phyloP scores from a whole-genome alignment of 345 rosid genomes.

The Erucastrum elatum region DNA sequence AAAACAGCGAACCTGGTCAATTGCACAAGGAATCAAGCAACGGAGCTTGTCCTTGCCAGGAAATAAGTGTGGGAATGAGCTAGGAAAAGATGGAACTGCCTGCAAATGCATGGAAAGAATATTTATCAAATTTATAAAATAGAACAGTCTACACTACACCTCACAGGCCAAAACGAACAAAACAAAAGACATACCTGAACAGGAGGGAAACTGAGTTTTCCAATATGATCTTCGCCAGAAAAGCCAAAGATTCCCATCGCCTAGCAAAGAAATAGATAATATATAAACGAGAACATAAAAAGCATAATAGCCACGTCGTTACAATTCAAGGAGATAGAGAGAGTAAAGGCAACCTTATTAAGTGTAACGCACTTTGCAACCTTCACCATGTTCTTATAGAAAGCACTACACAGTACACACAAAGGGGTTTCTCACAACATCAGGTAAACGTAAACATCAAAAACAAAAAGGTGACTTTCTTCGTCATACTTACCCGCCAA shows the following conservation, averaged over 20 bases:
- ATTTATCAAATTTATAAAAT: background rate
- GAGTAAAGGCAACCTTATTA: constrained; percentile 60
- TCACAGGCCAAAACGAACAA: constrained; percentile 4
- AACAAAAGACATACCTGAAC: constrained; percentile 61
- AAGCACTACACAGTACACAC: constrained; percentile 53
- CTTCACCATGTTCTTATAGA: constrained; percentile 87
- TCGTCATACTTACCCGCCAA: constrained; percentile 66
- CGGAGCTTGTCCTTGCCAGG: constrained; percentile 68
- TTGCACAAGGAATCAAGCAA: constrained; percentile 95
- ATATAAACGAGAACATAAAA: background rate
- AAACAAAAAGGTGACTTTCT: constrained; percentile 33
- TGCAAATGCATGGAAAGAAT: constrained; percentile 35
- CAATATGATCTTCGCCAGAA: constrained; percentile 91
- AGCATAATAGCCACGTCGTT: background rate
- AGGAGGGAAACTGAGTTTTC: constrained; percentile 90
- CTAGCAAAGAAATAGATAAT: constrained; percentile 38
- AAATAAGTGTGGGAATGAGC: constrained; percentile 88
- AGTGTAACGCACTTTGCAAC: constrained; percentile 84
- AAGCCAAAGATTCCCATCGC: constrained; percentile 91
- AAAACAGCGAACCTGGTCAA: constrained; percentile 70
- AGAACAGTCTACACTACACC: background rate
- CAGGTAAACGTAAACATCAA: background rate
- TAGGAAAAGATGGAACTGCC: constrained; percentile 97
- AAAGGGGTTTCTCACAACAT: background rate
- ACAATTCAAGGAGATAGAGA: background rate